Evolutionary conservation across 495 filamentous ascomycete genomes (phyloP), one percentile per base, ranked within the genome.

Genomic region (Rusavskia elegans): DNA sequence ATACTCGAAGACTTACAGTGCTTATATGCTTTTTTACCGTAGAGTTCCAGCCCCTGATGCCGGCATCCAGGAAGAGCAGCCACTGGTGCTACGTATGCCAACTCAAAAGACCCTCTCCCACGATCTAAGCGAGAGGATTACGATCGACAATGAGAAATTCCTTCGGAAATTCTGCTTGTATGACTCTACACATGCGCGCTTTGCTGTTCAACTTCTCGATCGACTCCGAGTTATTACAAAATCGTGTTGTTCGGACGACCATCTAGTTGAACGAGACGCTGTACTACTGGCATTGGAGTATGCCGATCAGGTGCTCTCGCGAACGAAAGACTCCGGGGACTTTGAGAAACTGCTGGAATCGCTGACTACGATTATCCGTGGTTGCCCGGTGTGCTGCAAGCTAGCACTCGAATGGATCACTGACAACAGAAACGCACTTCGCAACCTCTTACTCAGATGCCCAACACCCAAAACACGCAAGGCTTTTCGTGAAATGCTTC

Each of bases 21-120:
- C 89, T 17, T 99, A 99, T 60, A 95, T 97, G 87, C 74, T 99
- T 38, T 96, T 99, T 67, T 99, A 97, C 61, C 84, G 95, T 62
- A 77, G 92, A 52, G 80, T 82, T 5, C 80, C 83, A 1, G 78
- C 77, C 13, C 71, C 87, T 52, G 71, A 76, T 5, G 54, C 61
- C 7, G 60, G 62, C 14, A 61, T 58, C 32, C 48, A 59, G 19
- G 40, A 45, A 11, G 65, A 66, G 50, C 60, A 63, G 50, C 64
- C 64, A 5, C 48, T 52, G 25, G 25, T 27, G 25, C 25, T 3
- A 27, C 4, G 25, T n/a, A 60, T 66, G 40, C 79, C 81, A 5
- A 67, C 83, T 8, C 77, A 73, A 38, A 68, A 84, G 13, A 59
- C 71, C 0, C 62, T 90, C 21, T 76, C 81, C 1, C 54, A 54